Evolutionary conservation across 306 rosid species (phyloP).

Genomic region (Abrus pulchellus): DNA sequence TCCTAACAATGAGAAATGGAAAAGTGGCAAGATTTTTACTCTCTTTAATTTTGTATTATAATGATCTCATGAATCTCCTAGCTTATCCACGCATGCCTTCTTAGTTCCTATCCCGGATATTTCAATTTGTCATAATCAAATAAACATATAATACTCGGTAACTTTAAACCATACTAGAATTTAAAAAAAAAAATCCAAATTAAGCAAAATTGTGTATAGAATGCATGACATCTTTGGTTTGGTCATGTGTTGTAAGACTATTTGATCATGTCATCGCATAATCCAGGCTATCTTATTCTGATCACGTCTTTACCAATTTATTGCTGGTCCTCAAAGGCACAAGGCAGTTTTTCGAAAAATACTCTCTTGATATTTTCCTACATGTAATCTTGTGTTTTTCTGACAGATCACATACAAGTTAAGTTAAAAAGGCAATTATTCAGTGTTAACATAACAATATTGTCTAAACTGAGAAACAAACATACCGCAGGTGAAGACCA

Average conservation of each 20-base stretch:
- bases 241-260: conserved; percentile 2
- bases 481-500: conserved; percentile 95
- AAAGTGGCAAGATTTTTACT: background rate
- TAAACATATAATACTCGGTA: background rate
- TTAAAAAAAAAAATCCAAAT: background rate
- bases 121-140: background rate
- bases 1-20: background rate
- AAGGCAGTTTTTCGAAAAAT: no score
- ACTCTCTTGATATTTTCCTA: no score
- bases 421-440: background rate
- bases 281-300: no score
- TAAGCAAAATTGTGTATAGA: background rate
- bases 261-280: background rate
- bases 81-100: background rate
- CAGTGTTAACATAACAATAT: conserved; percentile 1
- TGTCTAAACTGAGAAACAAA: conserved; percentile 34
- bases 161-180: background rate
- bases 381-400: no score
- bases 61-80: background rate
- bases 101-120: background rate
- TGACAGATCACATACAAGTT: background rate
- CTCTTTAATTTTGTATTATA: background rate
- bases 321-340: no score
- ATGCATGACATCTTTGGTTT: background rate
- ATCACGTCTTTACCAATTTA: no score